Evolutionary conservation across 2,329 filamentous ascomycete species (phyloP), one percentile per base, ranked within the genome.

Genomic region (Trichoderma simmonsii): DNA sequence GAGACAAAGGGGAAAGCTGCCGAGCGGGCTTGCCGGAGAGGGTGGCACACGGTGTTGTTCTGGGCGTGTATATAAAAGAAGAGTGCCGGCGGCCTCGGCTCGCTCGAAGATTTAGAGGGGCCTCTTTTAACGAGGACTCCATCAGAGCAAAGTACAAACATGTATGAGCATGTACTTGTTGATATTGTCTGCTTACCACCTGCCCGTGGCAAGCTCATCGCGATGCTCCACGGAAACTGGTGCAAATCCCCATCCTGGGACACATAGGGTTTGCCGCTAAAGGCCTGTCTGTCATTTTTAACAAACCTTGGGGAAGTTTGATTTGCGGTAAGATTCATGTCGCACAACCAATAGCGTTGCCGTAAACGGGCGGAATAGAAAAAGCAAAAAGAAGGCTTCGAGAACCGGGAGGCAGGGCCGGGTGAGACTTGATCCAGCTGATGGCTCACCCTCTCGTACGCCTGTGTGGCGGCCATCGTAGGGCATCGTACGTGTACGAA

Each of bases 1-100:
- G 39, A 70, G 30, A 54, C 57, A 61, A 61, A 70, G 43, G 43
- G 39, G 57, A 34, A 57, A 67, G 64, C 51, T 59, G 66, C 66
- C 56, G 51, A 67, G 67, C 67, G 67, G 67, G 11, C 57, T 21
- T 62, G 26, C 57, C 67, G 67, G 67, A 69, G 67, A 34, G 66
- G 56, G 39, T 69, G 67, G 67, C 59, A 36, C 51, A 67, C 39
- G n/a, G 11, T 24, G 30, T 48, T 34, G 14, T 21, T 70, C 48
- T 70, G 57, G 67, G 67, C 57, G 67, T 70, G 67, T 70, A 54
- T 70, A 70, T 70, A 70, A 70, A 69, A 54, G 39, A 70, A 54
- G 57, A 70, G n/a, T 62, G 9, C 39, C 67, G 57, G 57, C 67
- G 57, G 57, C 57, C 57, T 70, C 67, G 67, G 67, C 57, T 70